Conservation (phyloP, 108 stramenopile species). For the Pseudonitzschia delicatissima region DNA sequence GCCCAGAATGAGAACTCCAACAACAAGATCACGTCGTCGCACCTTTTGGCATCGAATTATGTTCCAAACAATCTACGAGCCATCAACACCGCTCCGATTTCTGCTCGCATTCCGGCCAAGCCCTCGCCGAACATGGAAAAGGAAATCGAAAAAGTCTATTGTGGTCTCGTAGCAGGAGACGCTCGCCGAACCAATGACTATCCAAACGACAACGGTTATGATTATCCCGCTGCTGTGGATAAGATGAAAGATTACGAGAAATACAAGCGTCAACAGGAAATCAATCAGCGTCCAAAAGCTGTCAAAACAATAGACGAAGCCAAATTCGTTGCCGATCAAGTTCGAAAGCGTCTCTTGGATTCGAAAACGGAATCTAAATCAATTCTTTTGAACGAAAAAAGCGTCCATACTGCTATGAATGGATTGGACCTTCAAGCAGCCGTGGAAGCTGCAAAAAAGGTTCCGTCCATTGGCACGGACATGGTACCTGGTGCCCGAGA, state of each 20-base stretch:
- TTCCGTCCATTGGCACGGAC: background rate
- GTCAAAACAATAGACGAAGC: background rate
- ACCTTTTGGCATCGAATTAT: conserved; percentile 12
- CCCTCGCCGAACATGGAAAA: background rate
- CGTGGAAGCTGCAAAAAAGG: background rate
- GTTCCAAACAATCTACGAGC: conserved; percentile 11
- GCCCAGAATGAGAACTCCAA: background rate
- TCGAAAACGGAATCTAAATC: too few relatives aligned
- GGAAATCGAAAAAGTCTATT: background rate
- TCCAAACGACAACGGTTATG: too few relatives aligned
- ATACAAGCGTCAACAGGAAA: background rate
- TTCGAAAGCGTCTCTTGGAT: background rate
- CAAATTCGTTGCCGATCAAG: background rate
- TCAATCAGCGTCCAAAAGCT: background rate
- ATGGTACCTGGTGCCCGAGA: background rate
- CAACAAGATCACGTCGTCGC: conserved; percentile 3
- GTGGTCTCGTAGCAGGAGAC: background rate
- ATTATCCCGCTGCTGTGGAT: background rate
- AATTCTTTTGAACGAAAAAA: too few relatives aligned
- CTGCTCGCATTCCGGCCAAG: background rate
- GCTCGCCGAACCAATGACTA: too few relatives aligned
- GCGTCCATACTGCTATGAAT: too few relatives aligned
- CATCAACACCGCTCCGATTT: background rate
- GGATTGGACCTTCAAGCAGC: too few relatives aligned
- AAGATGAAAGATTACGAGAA: background rate